Evolutionary conservation across 148 eudicot species (phyloP).

Genomic region (Heliamphora exappendiculata): DNA sequence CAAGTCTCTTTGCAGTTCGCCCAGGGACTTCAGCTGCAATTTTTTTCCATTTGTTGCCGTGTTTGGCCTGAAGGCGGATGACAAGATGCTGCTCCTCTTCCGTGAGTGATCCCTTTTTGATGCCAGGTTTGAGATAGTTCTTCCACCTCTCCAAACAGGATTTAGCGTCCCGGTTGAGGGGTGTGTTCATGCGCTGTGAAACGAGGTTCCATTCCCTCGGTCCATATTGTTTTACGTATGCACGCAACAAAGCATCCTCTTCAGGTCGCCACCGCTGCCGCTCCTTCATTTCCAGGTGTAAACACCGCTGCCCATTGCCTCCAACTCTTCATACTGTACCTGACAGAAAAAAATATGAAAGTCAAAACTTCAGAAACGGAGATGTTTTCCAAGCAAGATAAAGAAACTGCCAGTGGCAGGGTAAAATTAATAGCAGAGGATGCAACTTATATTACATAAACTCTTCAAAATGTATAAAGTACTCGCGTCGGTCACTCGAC

Average conservation of each 20-base stretch:
- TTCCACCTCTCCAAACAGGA: slow-evolving; percentile 70
- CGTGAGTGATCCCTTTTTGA: slow-evolving; percentile 54
- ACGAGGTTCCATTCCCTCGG: slow-evolving; percentile 70
- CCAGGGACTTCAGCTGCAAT: slow-evolving; percentile 69
- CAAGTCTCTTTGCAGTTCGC: slow-evolving; percentile 57
- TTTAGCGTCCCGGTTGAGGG: slow-evolving; percentile 53
- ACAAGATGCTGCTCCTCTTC: slow-evolving; percentile 64
- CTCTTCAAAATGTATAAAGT: background rate
- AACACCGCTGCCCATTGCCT: slow-evolving; percentile 35
- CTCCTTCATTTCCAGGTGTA: slow-evolving; percentile 52
- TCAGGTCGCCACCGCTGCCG: slow-evolving; percentile 72
- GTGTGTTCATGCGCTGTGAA: slow-evolving; percentile 57
- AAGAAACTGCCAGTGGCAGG: background rate
- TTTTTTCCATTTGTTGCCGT: slow-evolving; percentile 72
- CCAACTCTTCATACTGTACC: slow-evolving; percentile 45
- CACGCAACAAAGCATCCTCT: slow-evolving; percentile 49
- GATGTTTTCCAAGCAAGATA: no score
- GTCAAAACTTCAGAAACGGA: background rate
- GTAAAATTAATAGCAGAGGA: background rate
- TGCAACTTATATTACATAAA: background rate
- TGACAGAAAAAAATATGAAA: slow-evolving; percentile 6
- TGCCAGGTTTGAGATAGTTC: slow-evolving; percentile 64
- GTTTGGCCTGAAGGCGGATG: slow-evolving; percentile 53
- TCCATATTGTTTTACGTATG: slow-evolving; percentile 56
- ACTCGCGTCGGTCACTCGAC: background rate